phyloP scores from a whole-genome alignment of 805 yeast genomes.

The Wickerhamiella galacta region DNA sequence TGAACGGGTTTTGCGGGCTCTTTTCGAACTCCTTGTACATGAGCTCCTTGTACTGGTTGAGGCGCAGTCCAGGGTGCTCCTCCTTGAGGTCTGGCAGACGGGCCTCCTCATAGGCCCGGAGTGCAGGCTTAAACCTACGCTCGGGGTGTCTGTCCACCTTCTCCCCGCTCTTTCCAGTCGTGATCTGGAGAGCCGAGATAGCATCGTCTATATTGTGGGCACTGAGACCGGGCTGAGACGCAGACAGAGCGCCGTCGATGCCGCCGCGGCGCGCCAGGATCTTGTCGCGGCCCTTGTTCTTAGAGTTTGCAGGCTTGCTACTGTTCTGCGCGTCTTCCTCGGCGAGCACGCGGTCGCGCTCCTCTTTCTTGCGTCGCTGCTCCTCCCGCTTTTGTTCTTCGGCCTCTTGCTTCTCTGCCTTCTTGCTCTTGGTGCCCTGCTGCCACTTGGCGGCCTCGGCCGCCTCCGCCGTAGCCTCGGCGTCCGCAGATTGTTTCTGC shows the following conservation, averaged over 20 bases:
- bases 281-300: conserved; percentile 53
- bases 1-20: conserved; percentile 69
- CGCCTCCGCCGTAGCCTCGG: conserved; percentile 30
- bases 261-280: conserved; percentile 43
- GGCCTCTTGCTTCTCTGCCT: conserved; percentile 53
- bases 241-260: conserved; percentile 42
- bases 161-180: conserved; percentile 31
- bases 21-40: conserved; percentile 68
- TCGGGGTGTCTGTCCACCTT: conserved; percentile 71
- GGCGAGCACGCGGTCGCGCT: conserved; percentile 48
- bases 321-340: conserved; percentile 53
- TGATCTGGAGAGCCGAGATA: conserved; percentile 56
- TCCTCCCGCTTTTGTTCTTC: conserved; percentile 53
- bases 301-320: conserved; percentile 28
- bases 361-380: conserved; percentile 66
- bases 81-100: conserved; percentile 55
- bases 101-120: conserved; percentile 49
- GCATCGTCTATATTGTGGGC: conserved; percentile 71
- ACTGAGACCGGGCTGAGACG: conserved; percentile 37
- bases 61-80: conserved; percentile 66
- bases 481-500: conserved; percentile 36
- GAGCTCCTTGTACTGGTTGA: conserved; percentile 61
- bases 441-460: conserved; percentile 53
- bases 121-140: conserved; percentile 72
- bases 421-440: conserved; percentile 51